Conservation (phyloP, 1,284 basidiomycete genomes). For the Ceratobasidium sp. region DNA sequence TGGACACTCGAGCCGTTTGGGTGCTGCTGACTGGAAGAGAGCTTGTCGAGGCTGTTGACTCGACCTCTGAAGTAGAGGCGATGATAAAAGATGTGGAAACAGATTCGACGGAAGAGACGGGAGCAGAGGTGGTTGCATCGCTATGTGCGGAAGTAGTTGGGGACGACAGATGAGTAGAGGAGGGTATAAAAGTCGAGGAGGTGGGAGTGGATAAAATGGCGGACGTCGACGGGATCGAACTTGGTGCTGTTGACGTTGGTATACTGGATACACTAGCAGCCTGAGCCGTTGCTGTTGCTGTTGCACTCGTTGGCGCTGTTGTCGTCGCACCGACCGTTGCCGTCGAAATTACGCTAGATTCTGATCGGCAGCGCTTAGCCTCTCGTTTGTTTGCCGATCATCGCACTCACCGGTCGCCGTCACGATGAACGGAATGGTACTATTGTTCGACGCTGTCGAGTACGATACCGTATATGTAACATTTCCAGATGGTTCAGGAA, state of each 20-base stretch:
- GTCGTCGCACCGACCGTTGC: slow-evolving; percentile 3
- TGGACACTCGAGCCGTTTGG: no score
- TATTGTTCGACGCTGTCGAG: slow-evolving; percentile 6
- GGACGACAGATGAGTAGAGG: not conserved
- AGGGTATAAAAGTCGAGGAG: not conserved
- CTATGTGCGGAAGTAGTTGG: not conserved
- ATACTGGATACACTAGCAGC: not conserved
- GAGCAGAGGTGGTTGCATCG: not conserved
- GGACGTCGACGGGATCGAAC: not conserved
- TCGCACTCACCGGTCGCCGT: slow-evolving; percentile 15
- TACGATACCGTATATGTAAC: slow-evolving; percentile 15
- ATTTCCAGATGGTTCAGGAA: slow-evolving; percentile 28
- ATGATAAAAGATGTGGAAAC: not conserved
- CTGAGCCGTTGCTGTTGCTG: not conserved
- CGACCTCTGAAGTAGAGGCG: not conserved
- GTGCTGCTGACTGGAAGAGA: not conserved
- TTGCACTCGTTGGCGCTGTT: slow-evolving; percentile 4
- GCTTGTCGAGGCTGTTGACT: slow-evolving; percentile 1
- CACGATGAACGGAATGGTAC: slow-evolving; percentile 1
- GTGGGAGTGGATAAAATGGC: not conserved
- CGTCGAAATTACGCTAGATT: slow-evolving; percentile 2
- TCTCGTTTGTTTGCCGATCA: not conserved
- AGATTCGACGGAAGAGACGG: not conserved
- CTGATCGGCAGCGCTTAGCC: slow-evolving; percentile 1
- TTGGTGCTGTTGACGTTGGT: not conserved